A percentile compares a stretch with the other conserved stretches of the same genome.
phyloP scores from a whole-genome alignment of 768 basidiomycete species.

The Flagelloscypha sp. region DNA sequence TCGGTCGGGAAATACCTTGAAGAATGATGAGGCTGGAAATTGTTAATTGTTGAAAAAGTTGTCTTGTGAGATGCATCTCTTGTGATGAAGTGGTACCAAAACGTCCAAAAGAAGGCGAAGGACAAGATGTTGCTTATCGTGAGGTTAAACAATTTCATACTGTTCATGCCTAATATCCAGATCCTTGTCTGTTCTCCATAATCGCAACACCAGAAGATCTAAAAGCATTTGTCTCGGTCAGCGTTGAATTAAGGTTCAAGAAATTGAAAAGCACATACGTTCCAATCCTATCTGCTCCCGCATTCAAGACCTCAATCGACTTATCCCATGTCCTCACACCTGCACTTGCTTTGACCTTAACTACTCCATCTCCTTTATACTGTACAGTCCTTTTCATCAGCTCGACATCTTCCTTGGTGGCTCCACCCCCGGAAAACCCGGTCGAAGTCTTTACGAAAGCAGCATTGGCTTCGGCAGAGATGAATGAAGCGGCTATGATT shows the following conservation, averaged over 20 bases:
- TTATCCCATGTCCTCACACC: conserved; percentile 40
- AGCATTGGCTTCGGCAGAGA: conserved; percentile 43
- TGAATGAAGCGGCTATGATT: conserved; percentile 37
- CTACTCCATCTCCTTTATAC: conserved; percentile 24
- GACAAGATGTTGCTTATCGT: too few species aligned
- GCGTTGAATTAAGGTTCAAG: background rate
- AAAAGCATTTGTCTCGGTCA: background rate
- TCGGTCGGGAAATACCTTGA: too few species aligned
- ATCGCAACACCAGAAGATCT: conserved; percentile 22
- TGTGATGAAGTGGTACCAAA: too few species aligned
- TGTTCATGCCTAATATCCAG: too few species aligned
- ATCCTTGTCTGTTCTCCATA: too few species aligned
- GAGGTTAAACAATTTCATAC: too few species aligned
- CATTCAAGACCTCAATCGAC: conserved; percentile 37
- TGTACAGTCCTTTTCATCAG: conserved; percentile 35
- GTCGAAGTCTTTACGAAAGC: conserved; percentile 49
- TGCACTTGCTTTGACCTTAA: conserved; percentile 45
- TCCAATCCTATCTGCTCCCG: conserved; percentile 46
- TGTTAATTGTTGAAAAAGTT: too few species aligned
- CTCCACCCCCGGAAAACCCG: conserved; percentile 41
- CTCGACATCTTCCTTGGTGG: conserved; percentile 34
- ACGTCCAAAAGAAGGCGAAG: too few species aligned
- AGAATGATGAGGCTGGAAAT: too few species aligned
- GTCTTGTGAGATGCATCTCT: too few species aligned
- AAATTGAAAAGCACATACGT: conserved; percentile 29